Percentiles rank a stretch among this genome's conserved stretches.
phyloP scores from a whole-genome alignment of 805 yeast genomes.

The Debaryomyces maramus region DNA sequence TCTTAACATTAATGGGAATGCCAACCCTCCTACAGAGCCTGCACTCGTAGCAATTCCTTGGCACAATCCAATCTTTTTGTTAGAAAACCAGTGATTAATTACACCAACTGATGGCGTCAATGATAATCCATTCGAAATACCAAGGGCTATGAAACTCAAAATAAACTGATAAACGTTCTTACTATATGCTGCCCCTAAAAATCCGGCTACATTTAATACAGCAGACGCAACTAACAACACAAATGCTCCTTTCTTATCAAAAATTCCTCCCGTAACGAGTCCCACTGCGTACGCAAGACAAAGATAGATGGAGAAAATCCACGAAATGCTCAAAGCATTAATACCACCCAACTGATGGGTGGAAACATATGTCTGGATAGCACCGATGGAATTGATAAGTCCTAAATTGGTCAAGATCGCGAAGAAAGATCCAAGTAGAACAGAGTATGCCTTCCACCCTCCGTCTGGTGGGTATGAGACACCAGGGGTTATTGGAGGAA shows the following conservation, averaged over 20 bases:
- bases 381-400: conserved; percentile 37
- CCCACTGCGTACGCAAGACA: conserved; percentile 29
- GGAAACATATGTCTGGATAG: conserved; percentile 39
- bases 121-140: conserved; percentile 58
- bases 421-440: conserved; percentile 25
- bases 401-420: conserved; percentile 30
- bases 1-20: conserved; percentile 56
- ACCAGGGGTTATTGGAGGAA: too few relatives aligned
- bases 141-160: conserved; percentile 48
- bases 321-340: conserved; percentile 32
- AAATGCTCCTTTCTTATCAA: conserved; percentile 61
- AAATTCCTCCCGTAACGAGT: conserved; percentile 54
- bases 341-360: conserved; percentile 33
- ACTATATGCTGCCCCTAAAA: conserved; percentile 57
- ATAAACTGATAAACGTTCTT: conserved; percentile 58
- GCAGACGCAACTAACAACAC: conserved; percentile 48
- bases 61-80: conserved; percentile 42
- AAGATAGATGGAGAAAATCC: conserved; percentile 42
- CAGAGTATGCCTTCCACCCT: conserved; percentile 23
- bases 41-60: conserved; percentile 66
- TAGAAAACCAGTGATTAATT: conserved; percentile 64
- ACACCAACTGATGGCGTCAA: conserved; percentile 62
- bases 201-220: conserved; percentile 43
- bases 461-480: conserved; percentile 29
- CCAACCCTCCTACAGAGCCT: conserved; percentile 65